Conservation (phyloP, 306 rosid genomes). For the Castanopsis chinensis region DNA sequence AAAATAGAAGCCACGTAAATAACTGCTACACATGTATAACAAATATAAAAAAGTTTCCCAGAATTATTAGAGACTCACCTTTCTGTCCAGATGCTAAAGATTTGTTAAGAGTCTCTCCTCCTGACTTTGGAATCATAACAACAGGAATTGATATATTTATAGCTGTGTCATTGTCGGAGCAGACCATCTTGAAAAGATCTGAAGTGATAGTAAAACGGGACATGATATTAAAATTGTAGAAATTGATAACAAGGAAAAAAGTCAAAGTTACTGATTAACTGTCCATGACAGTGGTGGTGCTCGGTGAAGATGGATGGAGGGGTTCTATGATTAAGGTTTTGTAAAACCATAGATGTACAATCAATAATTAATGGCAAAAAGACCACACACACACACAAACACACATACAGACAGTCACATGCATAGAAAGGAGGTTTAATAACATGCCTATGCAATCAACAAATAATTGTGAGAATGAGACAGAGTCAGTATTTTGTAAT, state of each 20-base stretch:
- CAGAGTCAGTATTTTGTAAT: too few relatives aligned
- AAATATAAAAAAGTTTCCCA: background rate
- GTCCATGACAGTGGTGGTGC: background rate
- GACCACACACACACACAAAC: too few relatives aligned
- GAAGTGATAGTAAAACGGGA: conserved; percentile 20
- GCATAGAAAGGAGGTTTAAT: too few relatives aligned
- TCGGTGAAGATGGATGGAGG: too few relatives aligned
- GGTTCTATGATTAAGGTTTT: too few relatives aligned
- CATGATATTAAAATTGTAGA: background rate
- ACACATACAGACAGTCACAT: too few relatives aligned
- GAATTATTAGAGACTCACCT: conserved; percentile 45
- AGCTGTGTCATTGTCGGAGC: conserved; percentile 43
- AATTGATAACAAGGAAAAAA: background rate
- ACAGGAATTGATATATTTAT: conserved; percentile 66
- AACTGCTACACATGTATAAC: background rate
- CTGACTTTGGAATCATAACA: conserved; percentile 56
- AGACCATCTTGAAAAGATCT: conserved; percentile 67
- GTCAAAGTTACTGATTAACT: background rate
- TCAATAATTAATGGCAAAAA: too few relatives aligned
- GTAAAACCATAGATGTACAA: too few relatives aligned
- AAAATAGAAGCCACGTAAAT: background rate
- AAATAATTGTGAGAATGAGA: too few relatives aligned
- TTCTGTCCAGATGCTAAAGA: conserved; percentile 41
- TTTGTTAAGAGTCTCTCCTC: conserved; percentile 54
- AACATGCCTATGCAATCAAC: too few relatives aligned